Conservation (phyloP, 495 filamentous ascomycete species). For the Pyronema domesticum region DNA sequence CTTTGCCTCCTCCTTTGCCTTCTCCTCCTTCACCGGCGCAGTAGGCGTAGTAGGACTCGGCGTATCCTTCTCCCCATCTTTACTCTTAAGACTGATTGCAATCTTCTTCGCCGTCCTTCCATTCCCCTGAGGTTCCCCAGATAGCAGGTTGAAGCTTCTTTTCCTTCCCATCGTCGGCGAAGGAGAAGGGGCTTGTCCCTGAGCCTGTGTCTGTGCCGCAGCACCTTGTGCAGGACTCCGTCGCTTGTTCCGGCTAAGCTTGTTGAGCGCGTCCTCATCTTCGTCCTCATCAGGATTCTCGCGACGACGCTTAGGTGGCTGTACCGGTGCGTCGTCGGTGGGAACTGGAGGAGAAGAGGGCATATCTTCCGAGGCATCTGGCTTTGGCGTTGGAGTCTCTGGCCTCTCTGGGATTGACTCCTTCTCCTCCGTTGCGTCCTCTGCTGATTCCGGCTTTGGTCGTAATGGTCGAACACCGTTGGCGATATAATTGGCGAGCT, state of each 20-base stretch:
- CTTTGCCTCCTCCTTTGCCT: neutral
- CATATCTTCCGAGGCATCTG: constrained; percentile 17
- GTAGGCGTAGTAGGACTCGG: neutral
- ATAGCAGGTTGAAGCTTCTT: constrained; percentile 23
- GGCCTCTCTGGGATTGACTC: constrained; percentile 10
- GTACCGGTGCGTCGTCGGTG: neutral
- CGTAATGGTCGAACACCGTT: constrained; percentile 26
- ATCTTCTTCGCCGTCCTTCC: constrained; percentile 22
- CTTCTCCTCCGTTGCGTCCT: constrained; percentile 11
- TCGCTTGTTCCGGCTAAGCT: constrained; percentile 51
- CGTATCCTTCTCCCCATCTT: neutral
- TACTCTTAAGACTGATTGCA: constrained; percentile 22
- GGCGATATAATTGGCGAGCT: constrained; percentile 26
- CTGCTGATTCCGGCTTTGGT: constrained; percentile 9
- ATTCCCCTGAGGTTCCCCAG: constrained; percentile 1
- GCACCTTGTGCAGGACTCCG: constrained; percentile 33
- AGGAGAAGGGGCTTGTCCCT: neutral
- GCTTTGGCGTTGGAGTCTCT: constrained; percentile 15
- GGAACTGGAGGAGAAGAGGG: constrained; percentile 18
- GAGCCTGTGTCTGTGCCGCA: constrained; percentile 22
- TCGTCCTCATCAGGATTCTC: constrained; percentile 72
- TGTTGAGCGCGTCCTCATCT: constrained; percentile 46
- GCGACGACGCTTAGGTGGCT: constrained; percentile 49
- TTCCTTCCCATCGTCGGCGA: constrained; percentile 26
- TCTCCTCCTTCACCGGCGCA: neutral